Percentiles rank a stretch among this genome's conserved stretches.
These are phyloP conservation scores for Physaria fendleri DNA, from an alignment of 345 rosid genomes.

Conservation along the genomic window DNA sequence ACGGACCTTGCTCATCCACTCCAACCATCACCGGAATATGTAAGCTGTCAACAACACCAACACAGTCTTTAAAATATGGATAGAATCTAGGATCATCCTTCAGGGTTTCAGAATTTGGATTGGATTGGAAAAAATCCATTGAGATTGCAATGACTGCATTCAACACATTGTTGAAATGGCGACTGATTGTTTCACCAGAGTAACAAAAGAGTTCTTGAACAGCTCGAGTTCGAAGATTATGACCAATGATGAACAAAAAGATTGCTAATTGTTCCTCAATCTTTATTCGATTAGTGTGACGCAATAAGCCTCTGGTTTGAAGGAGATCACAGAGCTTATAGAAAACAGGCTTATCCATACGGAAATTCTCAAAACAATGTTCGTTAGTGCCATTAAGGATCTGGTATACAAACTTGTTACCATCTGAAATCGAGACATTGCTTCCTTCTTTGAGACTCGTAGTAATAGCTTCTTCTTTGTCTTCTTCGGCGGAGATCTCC, in stretches of 20 bases:
- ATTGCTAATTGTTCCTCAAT: constrained; percentile 90
- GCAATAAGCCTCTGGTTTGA: constrained; percentile 65
- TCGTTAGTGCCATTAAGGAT: constrained; percentile 63
- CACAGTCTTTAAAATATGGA: constrained; percentile 82
- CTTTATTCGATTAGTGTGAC: constrained; percentile 85
- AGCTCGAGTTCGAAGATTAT: constrained; percentile 81
- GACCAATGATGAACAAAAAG: constrained; percentile 77
- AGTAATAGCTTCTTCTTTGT: constrained; percentile 35
- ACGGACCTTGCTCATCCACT: constrained; percentile 89
- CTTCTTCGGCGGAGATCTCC: constrained; percentile 58
- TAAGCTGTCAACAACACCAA: constrained; percentile 79
- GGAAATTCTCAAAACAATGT: constrained; percentile 65
- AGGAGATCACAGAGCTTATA: constrained; percentile 73
- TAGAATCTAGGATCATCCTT: constrained; percentile 43
- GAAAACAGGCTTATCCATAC: constrained; percentile 84
- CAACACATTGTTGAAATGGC: constrained; percentile 87
- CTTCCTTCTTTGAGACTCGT: constrained; percentile 33
- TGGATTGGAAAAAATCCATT: constrained; percentile 54
- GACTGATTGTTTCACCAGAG: constrained; percentile 92
- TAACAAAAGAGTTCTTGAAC: constrained; percentile 69
- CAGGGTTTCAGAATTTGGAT: constrained; percentile 34
- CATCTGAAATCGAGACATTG: constrained; percentile 33
- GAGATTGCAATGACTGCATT: constrained; percentile 73
- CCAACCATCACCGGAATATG: constrained; percentile 89
- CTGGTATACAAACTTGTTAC: constrained; percentile 69